A percentile compares a stretch with the other conserved stretches of the same genome.
Evolutionary conservation across 352 stramenopile genomes (phyloP).

Genomic region (Elongisporangium undulatum): DNA sequence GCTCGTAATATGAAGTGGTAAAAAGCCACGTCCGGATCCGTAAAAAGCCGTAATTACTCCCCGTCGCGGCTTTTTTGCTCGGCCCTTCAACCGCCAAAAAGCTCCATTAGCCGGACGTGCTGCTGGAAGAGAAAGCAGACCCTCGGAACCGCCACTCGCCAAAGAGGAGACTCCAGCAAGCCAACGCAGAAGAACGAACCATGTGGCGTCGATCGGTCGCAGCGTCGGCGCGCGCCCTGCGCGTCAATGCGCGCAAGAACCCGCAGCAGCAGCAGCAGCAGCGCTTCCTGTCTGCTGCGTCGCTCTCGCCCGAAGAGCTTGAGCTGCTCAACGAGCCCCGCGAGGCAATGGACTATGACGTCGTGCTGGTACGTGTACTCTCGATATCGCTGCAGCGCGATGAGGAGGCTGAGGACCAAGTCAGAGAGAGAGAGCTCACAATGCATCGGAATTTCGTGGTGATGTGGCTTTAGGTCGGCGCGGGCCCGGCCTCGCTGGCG

Average conservation of each 20-base stretch:
- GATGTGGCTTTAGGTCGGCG: conserved; percentile 41
- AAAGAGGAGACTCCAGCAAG: neutral
- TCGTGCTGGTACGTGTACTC: conserved; percentile 90
- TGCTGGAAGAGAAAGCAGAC: conserved; percentile 7
- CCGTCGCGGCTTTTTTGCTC: neutral
- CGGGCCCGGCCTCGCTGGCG: conserved; percentile 89
- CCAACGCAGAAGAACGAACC: conserved; percentile 1
- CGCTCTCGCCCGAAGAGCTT: conserved; percentile 54
- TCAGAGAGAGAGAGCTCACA: neutral
- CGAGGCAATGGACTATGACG: conserved; percentile 98
- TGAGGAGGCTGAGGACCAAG: neutral
- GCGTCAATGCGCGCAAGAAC: conserved; percentile 1
- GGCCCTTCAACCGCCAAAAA: neutral
- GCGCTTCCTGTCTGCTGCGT: conserved; percentile 31
- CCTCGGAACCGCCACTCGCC: no score
- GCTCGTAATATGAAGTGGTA: neutral
- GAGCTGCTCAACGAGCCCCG: conserved; percentile 71
- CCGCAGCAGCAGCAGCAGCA: conserved; percentile 9
- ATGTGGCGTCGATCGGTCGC: conserved; percentile 41
- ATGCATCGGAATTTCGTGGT: conserved; percentile 1
- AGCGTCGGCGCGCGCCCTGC: conserved; percentile 3
- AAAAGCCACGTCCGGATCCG: neutral
- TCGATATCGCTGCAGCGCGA: neutral
- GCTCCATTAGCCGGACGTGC: neutral
- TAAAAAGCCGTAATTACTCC: neutral